Base-by-base conservation (phyloP, 225 moss, liverwort and hornwort genomes). In the Physcomitrellopsis africana region DNA sequence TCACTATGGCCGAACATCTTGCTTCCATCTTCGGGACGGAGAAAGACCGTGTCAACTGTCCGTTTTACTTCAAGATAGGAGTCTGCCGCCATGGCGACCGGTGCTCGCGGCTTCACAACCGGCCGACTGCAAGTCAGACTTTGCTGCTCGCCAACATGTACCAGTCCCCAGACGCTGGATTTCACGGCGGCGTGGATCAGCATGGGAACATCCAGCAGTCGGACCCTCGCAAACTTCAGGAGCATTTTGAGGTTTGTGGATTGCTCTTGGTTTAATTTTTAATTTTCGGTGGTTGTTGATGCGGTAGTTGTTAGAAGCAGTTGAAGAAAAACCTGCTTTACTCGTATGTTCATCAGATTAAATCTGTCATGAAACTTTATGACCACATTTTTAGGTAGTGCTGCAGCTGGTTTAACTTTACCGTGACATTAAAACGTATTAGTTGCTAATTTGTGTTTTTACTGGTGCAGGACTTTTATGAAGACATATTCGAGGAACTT, bases 131-230 rank as follows among this genome's bases (percentile, higher is more conserved):
- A 3, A 96, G 96, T 73, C 96, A 96, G 84, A 96, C 96, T 16
- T 64, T 96, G 65, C 81, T 96, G 63, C 72, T 96, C 69, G 96
- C 96, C 14, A 96, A 96, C 51, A 96, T 96, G 96, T 96, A 96
- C 74, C 96, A 96, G 77, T 96, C 96, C 0, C 96, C 96, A 2
- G 96, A 96, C 64, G 96, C 96, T 44, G 96, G 96, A n/a, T 96
- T 96, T 70, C 96, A 96, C 63, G 96, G 96, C 15, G 96, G 96
- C 3, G 96, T 96, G 60, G 96, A 96, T 75, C 96, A 96, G 89
- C 92, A 96, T 60, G 96, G 96, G 32, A 96, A 96, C 41, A 96
- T 96, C 29, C 96, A 96, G 79, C 96, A 96, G 85, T 96, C 91
- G 29, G 96, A 96, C 80, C 96, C 96, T 19, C 93, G 96, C 48